Base-by-base conservation (phyloP, 306 rosid species). In the Gastrolobium villosum region DNA sequence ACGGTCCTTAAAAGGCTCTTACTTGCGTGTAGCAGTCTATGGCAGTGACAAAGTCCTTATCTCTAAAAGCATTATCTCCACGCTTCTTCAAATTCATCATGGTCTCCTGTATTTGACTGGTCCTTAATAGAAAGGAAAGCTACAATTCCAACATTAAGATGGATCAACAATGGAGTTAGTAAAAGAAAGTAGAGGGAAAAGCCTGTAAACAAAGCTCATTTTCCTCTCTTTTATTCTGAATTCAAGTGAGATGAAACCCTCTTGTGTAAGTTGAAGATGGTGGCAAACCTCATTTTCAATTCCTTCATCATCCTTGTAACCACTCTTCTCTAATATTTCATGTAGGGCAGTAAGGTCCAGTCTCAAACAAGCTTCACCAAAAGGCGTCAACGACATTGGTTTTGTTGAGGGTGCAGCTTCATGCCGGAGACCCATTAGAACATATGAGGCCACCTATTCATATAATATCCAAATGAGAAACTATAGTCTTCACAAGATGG, bases 91-190 rank as follows among this genome's bases (percentile, higher is more conserved):
- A 89, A 75, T 95, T 93, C 69, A 95, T 75, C n/a, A n/a, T n/a
- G 39, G 98, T 91, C 64, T 91, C 99, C 79, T 93, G 99, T 97
- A 95, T 95, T n/a, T n/a, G n/a, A n/a, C n/a, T n/a, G n/a, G 99
- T 93, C 99, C 98, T 93, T 84, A 95, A 54, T 78, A 93, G 99
- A 84, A 95, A 95, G 28, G 99, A 95, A 82, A 95, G 98, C 99
- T 95, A 94, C 86, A 81, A 66, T 49, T 56, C 83, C 82, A 74
- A 44, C 78, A 80, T 68, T 72, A 44, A 63, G 63, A 68, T 81
- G 39, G 52, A 75, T 85, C 75, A 84, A 80, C 70, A 39, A 37
- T 50, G 0, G 59, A 81, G 61, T 55, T n/a, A 31, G 53, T 34
- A 54, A 76, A 63, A 57, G 11, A 30, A 43, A 37, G 15, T n/a